Evolutionary conservation across 179 eudicot species (phyloP).

Genomic region (Amaranthus tricolor): DNA sequence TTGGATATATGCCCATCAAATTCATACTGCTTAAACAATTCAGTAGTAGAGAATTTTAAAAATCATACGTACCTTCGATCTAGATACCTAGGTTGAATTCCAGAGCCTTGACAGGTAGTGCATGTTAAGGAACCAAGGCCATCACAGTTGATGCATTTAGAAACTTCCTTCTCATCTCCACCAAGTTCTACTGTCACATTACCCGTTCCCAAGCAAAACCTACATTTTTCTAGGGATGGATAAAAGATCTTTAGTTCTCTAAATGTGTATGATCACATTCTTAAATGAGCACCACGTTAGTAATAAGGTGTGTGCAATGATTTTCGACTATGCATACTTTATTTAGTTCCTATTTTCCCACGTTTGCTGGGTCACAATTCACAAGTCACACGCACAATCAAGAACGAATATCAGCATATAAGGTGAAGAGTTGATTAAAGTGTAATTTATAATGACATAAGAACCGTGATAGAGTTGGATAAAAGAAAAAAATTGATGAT

Average conservation of each 20-base stretch:
- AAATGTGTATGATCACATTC: background rate
- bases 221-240: constrained; percentile 57
- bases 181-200: constrained; percentile 76
- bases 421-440: too few species aligned
- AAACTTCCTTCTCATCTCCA: constrained; percentile 76
- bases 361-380: background rate
- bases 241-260: constrained; percentile 7
- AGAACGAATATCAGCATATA: too few species aligned
- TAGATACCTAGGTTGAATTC: constrained; percentile 94
- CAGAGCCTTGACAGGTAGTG: constrained; percentile 93
- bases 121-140: constrained; percentile 84
- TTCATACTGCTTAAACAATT: background rate
- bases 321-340: background rate
- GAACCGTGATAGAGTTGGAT: background rate
- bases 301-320: background rate
- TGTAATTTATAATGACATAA: too few species aligned
- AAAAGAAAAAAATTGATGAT: background rate
- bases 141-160: constrained; percentile 82
- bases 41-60: background rate
- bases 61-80: constrained; percentile 71
- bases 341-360: background rate
- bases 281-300: background rate
- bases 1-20: background rate
- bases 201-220: constrained; percentile 82
- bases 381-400: background rate